Base-by-base conservation (phyloP, 345 rosid genomes). In the sweet orange (Citrus sinensis) region DNA sequence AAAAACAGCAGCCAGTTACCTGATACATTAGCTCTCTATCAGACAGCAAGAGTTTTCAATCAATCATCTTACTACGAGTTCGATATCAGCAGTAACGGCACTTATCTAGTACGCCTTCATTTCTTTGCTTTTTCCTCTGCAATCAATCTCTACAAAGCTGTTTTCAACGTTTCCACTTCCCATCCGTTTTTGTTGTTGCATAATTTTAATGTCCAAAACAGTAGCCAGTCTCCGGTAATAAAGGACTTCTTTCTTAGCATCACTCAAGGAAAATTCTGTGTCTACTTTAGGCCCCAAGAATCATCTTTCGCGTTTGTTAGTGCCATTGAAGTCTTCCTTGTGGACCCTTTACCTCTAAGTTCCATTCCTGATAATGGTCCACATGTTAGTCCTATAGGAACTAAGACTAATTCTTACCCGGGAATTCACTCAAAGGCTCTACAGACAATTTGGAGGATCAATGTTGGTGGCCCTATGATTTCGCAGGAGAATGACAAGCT, bases 251-350 rank as follows among this genome's bases (percentile, higher is more conserved):
- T 87, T 32, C 73, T 91, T 14, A 84, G 40, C 68, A 79, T 87
- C 24, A 5, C 73, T 1, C 37, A 54, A 4, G 71, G 75, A 1
- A 54, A 67, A 24, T 24, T 24, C 24, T 24, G 24, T 24, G 24
- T 24, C 24, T 24, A 24, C 24, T 24, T 24, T 24, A 24, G 24
- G 24, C 24, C 24, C 24, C 32, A 40, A 16, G 80, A 0, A 3
- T 74, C 84, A 4, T 90, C 93, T 25, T 75, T 92, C 0, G 89
- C 97, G 5, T 78, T 89, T 70, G 70, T 90, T n/a, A 94, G 88
- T 62, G 98, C 97, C 66, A 84, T 94, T 1, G 95, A 91, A 78
- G 87, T 86, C 67, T 90, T 94, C 73, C 80, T 39, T 14, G 85
- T 59, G 62, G 62, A 59, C 29, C 70, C 70, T 66, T 20, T 81